These are phyloP conservation scores for Drosera spatulata DNA, from an alignment of 179 eudicot genomes.

Conservation along the genomic window DNA sequence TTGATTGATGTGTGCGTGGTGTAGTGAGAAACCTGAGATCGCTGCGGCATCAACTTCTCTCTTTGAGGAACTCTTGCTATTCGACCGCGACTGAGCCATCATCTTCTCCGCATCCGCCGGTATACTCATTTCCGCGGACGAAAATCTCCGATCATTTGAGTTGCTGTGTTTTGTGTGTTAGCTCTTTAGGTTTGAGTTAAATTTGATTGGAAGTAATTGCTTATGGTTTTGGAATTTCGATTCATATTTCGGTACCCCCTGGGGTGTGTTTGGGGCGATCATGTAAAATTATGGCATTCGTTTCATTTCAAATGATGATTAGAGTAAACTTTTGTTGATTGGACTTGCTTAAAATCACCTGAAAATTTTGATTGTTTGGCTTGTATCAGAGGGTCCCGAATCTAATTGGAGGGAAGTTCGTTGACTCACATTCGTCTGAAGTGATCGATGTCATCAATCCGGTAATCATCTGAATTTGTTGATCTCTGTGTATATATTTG, in stretches of 20 bases:
- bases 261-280: background rate
- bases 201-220: too few species aligned
- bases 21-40: constrained; percentile 19
- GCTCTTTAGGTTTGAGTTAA: background rate
- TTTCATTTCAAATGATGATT: background rate
- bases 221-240: too few species aligned
- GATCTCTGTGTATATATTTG: background rate
- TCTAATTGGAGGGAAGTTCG: constrained; percentile 53
- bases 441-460: constrained; percentile 62
- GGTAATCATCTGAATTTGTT: constrained; percentile 20
- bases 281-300: background rate
- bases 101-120: constrained; percentile 13
- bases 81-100: constrained; percentile 26
- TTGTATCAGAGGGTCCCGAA: constrained; percentile 46
- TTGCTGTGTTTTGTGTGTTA: background rate
- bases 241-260: too few species aligned
- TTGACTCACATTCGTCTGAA: constrained; percentile 47
- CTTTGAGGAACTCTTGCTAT: constrained; percentile 12
- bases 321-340: background rate
- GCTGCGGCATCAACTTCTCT: constrained; percentile 20
- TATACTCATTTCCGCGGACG: constrained; percentile 12
- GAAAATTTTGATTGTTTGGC: background rate
- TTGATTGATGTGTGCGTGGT: background rate
- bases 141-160: background rate
- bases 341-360: background rate